Conservation (phyloP, 768 basidiomycete genomes). For the Leccinellum luteum region DNA sequence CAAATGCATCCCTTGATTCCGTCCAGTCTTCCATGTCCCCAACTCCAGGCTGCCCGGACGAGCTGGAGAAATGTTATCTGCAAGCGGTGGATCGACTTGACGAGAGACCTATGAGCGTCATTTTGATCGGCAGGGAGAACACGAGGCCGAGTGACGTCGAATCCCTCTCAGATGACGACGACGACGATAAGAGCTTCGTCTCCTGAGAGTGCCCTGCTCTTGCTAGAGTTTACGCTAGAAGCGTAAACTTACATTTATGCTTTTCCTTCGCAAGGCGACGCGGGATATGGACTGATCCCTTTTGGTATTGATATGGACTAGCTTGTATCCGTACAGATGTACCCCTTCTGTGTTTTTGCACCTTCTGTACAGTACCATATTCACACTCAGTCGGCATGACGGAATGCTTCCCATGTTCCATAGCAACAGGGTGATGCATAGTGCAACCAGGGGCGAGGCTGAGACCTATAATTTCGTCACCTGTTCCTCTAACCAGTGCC, state of each 20-base stretch:
- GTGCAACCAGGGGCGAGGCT: background rate
- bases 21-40: background rate
- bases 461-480: background rate
- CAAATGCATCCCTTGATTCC: background rate
- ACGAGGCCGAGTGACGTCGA: background rate
- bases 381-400: background rate
- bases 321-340: background rate
- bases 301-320: background rate
- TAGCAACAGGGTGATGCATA: background rate
- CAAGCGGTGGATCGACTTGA: background rate
- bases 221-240: background rate
- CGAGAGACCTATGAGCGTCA: background rate
- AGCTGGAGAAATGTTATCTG: background rate
- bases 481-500: constrained; percentile 13
- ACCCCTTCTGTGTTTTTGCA: background rate
- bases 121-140: background rate
- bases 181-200: background rate
- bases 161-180: background rate
- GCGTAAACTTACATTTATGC: background rate
- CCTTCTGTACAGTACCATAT: background rate
- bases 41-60: background rate
- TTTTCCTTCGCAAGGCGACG: background rate
- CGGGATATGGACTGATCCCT: background rate
- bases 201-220: background rate
- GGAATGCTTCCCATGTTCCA: background rate